phyloP scores from a whole-genome alignment of 2,329 filamentous ascomycete genomes.

The Cercospora zeae-maydis region DNA sequence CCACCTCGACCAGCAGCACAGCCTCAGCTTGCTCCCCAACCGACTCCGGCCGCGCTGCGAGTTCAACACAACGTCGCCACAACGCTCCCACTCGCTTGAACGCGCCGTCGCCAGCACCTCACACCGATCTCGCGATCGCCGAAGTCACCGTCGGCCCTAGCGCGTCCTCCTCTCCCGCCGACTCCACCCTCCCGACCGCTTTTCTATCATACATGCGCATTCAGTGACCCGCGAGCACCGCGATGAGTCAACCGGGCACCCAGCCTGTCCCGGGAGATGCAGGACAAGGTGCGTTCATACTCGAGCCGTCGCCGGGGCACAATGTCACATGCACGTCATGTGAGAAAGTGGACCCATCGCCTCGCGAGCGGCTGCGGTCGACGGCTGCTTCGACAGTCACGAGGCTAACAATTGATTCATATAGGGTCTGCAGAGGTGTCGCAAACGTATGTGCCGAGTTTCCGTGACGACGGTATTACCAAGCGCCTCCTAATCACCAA shows the following conservation, averaged over 20 bases:
- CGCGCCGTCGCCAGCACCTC: neutral
- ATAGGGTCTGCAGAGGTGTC: slow-evolving; percentile 25
- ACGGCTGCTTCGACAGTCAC: neutral
- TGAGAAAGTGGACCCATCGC: slow-evolving; percentile 9
- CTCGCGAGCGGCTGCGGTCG: neutral
- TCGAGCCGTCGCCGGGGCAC: slow-evolving; percentile 2
- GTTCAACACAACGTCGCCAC: neutral
- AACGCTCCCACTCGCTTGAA: slow-evolving; percentile 2
- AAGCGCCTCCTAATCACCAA: neutral
- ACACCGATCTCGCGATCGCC: neutral
- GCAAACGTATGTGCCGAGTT: slow-evolving; percentile 21
- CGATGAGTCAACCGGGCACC: slow-evolving; percentile 31
- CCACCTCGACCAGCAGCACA: slow-evolving; percentile 11
- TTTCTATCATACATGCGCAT: slow-evolving; percentile 19
- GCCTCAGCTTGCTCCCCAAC: neutral
- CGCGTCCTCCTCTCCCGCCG: slow-evolving; percentile 1
- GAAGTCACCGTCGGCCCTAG: neutral
- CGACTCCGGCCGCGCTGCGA: neutral
- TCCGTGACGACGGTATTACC: neutral
- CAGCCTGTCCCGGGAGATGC: slow-evolving; percentile 26
- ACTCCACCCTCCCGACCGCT: slow-evolving; percentile 5
- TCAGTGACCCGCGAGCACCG: slow-evolving; percentile 20
- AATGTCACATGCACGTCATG: slow-evolving; percentile 15
- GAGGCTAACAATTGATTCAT: slow-evolving; percentile 8
- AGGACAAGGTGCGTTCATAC: slow-evolving; percentile 26